phyloP scores from a whole-genome alignment of 2,329 filamentous ascomycete species.

The Penicillium sp. region DNA sequence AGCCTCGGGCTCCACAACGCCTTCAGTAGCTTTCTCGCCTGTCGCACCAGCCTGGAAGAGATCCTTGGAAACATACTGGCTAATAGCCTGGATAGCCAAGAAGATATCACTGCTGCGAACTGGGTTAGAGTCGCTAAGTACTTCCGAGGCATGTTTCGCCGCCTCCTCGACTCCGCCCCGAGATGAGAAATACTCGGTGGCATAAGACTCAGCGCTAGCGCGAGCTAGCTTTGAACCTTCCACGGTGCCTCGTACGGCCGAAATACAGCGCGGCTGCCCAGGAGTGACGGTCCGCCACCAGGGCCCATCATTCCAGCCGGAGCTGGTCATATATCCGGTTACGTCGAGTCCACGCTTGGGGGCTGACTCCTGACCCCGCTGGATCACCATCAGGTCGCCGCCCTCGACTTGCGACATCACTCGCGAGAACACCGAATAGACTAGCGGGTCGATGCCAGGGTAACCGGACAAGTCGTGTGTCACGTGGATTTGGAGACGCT shows the following conservation, averaged over 20 bases:
- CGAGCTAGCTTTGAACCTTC: constrained; percentile 90
- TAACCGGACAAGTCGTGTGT: constrained; percentile 95
- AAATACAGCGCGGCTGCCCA: constrained; percentile 68
- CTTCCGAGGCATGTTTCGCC: constrained; percentile 72
- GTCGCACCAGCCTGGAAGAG: constrained; percentile 63
- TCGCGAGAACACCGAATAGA: constrained; percentile 85
- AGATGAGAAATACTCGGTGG: constrained; percentile 74
- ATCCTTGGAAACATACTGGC: constrained; percentile 58
- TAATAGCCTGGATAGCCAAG: constrained; percentile 86
- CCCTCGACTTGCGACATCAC: constrained; percentile 99
- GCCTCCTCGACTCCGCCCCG: constrained; percentile 77
- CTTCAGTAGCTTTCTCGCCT: constrained; percentile 31
- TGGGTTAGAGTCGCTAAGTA: constrained; percentile 78
- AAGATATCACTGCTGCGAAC: constrained; percentile 93
- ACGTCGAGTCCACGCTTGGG: constrained; percentile 58
- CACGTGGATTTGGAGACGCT: constrained; percentile 94
- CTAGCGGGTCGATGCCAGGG: constrained; percentile 86
- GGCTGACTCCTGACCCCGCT: constrained; percentile 82
- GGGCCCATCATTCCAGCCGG: constrained; percentile 84
- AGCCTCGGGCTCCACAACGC: constrained; percentile 35
- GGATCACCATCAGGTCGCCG: constrained; percentile 88
- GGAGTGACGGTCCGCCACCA: constrained; percentile 73
- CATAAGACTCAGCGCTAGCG: constrained; percentile 83
- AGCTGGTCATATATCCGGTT: constrained; percentile 33
- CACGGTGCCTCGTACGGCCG: constrained; percentile 71